Percentiles rank a stretch among this genome's conserved stretches.
Evolutionary conservation across 495 filamentous ascomycete genomes (phyloP).

Genomic region (Aspergillus leporis): DNA sequence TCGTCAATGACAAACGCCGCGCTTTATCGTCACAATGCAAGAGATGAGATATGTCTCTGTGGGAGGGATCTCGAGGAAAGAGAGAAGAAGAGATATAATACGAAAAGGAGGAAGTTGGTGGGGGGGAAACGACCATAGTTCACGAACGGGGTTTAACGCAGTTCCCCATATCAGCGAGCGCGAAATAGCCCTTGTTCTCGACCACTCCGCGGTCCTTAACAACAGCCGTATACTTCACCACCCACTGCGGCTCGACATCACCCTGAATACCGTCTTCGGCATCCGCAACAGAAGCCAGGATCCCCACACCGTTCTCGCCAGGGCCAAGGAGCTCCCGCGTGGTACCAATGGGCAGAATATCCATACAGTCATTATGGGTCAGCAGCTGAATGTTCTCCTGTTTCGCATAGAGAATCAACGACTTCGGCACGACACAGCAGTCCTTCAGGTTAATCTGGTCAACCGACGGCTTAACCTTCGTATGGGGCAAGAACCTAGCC

Average conservation of each 20-base stretch:
- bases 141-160: slow-evolving; percentile 35
- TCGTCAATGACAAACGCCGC: slow-evolving; percentile 34
- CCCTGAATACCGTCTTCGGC: slow-evolving; percentile 58
- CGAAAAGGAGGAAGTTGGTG: background rate
- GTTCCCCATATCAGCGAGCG: slow-evolving; percentile 66
- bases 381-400: slow-evolving; percentile 81
- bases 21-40: slow-evolving; percentile 26
- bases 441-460: slow-evolving; percentile 97
- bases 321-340: slow-evolving; percentile 77
- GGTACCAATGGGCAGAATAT: slow-evolving; percentile 84
- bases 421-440: slow-evolving; percentile 93
- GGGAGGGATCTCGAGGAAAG: background rate
- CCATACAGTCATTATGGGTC: slow-evolving; percentile 91
- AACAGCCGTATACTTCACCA: slow-evolving; percentile 98
- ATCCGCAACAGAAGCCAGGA: slow-evolving; percentile 57
- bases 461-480: slow-evolving; percentile 74
- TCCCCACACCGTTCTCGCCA: slow-evolving; percentile 60
- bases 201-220: slow-evolving; percentile 94
- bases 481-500: slow-evolving; percentile 61
- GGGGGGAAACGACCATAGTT: background rate
- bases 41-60: slow-evolving; percentile 3
- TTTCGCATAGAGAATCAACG: slow-evolving; percentile 82
- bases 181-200: slow-evolving; percentile 98
- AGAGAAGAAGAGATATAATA: slow-evolving; percentile 11
- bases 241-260: slow-evolving; percentile 85